These are phyloP conservation scores for Scleromitrula shiraiana DNA, from an alignment of 2,329 filamentous ascomycete species.

Conservation along the genomic window DNA sequence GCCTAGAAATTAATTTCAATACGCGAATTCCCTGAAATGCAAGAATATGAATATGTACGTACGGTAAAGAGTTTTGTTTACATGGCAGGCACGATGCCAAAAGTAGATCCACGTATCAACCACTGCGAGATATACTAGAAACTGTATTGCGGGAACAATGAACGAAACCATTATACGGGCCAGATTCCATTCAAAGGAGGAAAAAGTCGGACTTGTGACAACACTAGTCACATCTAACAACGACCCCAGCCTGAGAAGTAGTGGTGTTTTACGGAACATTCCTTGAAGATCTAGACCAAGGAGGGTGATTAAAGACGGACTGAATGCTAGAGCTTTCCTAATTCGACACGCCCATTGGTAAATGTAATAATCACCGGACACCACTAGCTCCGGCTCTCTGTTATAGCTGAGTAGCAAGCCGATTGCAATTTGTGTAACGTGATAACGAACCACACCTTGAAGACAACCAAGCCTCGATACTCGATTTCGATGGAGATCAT, in stretches of 20 bases:
- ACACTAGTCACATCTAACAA: background rate
- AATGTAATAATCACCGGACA: background rate
- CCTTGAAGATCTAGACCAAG: conserved; percentile 1
- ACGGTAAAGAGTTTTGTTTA: conserved; percentile 6
- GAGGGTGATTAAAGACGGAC: background rate
- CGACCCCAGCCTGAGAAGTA: background rate
- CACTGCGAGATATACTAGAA: conserved; percentile 3
- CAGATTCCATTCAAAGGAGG: conserved; percentile 2
- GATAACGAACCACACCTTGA: conserved; percentile 4
- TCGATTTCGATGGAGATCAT: conserved; percentile 5
- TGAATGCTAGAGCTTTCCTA: background rate
- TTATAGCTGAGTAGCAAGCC: conserved; percentile 3
- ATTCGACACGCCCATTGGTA: background rate
- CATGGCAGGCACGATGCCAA: background rate
- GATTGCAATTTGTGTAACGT: conserved; percentile 1
- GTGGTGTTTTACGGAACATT: background rate
- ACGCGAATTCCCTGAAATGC: too few relatives aligned
- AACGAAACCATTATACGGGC: conserved; percentile 1
- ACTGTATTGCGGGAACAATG: background rate
- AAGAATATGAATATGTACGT: background rate
- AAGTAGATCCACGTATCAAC: conserved; percentile 8
- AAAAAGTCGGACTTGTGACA: background rate
- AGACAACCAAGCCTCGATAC: conserved; percentile 2
- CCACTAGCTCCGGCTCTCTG: background rate
- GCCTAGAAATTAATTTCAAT: background rate